Conservation (phyloP, 2,329 filamentous ascomycete species). For the Nakataea oryzae region DNA sequence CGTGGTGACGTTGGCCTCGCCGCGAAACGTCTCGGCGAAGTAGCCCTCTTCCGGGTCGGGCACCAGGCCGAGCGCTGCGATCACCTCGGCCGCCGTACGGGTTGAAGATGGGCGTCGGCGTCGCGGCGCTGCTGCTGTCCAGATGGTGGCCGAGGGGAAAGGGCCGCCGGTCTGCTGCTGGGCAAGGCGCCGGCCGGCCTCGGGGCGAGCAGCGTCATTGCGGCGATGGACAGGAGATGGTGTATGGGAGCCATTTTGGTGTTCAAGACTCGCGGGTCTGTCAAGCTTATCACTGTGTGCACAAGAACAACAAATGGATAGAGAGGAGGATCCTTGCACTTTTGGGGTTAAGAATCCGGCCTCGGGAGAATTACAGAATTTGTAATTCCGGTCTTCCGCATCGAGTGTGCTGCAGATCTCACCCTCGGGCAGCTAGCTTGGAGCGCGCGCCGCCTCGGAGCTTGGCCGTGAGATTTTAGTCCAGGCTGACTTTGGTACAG, state of each 20-base stretch:
- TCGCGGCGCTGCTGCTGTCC: too few species aligned
- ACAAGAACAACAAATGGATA: too few species aligned
- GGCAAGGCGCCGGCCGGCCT: not conserved
- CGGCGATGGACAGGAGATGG: not conserved
- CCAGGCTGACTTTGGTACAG: too few species aligned
- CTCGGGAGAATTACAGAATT: not conserved
- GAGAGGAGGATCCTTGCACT: too few species aligned
- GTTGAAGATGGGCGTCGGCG: not conserved
- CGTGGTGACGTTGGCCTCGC: conserved; percentile 39
- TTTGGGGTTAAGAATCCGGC: not conserved
- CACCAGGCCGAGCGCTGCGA: conserved; percentile 31
- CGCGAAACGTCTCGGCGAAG: conserved; percentile 50
- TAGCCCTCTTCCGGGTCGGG: conserved; percentile 56
- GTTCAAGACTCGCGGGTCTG: too few species aligned
- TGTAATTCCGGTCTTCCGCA: not conserved
- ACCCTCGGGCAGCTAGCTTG: too few species aligned
- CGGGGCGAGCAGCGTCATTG: not conserved
- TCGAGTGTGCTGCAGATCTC: not conserved
- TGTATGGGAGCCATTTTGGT: not conserved
- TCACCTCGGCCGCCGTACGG: conserved; percentile 10
- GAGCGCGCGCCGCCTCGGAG: too few species aligned
- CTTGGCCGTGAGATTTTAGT: too few species aligned
- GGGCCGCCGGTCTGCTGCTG: not conserved
- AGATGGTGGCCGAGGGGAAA: not conserved
- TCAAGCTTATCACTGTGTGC: not conserved